Evolutionary conservation across 352 stramenopile species (phyloP), one percentile per base, ranked within the genome.

Genomic region (Globisporangium nodosum): DNA sequence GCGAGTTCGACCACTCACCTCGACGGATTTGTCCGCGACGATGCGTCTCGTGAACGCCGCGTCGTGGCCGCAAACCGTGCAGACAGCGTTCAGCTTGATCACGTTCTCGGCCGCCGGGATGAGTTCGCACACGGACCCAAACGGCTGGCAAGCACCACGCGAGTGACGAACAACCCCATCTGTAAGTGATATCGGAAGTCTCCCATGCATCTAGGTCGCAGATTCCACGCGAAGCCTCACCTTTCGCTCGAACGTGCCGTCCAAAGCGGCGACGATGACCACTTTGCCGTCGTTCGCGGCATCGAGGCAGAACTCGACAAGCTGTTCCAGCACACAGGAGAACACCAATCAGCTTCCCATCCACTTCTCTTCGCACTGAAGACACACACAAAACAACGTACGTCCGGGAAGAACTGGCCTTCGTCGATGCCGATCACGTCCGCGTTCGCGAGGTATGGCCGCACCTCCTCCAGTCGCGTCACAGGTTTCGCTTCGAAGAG

Each of bases 391-490:
- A 12, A 54, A 31, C 15, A 12, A 46, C 73, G 49, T 70, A 90
- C 78, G 33, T 94, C 85, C 5, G 78, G 73, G 64, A 92, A 93
- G 66, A 94, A 94, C 66, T 94, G 85, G 52, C 81, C 85, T 65
- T 94, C 85, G 53, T 94, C 85, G 53, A 94, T 90, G 49, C 80
- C 83, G 54, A 94, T 92, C 37, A 94, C 85, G 57, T 94, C 83
- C 57, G 74, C 86, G n/a, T 87, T 72, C 37, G 81, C 56, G 51
- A 89, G 70, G 42, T 71, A 70, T 31, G 76, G 59, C 24, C 76
- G 74, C 54, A 88, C 74, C 58, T 91, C 77, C 2, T 65, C 65
- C 9, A 90, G 55, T 2, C 66, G 70, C 50, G 82, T 73, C 56
- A 90, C 78, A 1, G 84, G 71, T 60, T 76, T 80, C 18, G 81